Conservation (phyloP, 768 basidiomycete genomes). For the Agrocybe chaxingu region DNA sequence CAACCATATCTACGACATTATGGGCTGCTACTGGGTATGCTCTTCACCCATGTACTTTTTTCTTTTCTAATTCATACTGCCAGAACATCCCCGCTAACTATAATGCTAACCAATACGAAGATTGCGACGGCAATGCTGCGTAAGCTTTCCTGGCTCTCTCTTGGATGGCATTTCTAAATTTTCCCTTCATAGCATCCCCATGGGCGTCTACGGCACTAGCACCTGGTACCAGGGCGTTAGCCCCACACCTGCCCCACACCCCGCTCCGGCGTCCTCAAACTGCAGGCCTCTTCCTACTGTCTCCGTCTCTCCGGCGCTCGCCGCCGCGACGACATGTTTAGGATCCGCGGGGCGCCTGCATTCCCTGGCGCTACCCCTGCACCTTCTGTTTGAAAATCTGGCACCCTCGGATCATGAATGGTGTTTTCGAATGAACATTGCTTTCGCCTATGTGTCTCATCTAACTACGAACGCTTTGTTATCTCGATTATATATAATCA, state of each 20-base stretch:
- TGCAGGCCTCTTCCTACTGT: constrained; percentile 47
- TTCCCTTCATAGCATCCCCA: constrained; percentile 34
- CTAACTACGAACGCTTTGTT: too few species aligned
- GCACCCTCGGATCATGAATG: too few species aligned
- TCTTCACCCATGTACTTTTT: not conserved
- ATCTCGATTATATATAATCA: too few species aligned
- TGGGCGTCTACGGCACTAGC: constrained; percentile 72
- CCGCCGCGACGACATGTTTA: constrained; percentile 14
- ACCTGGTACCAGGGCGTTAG: constrained; percentile 65
- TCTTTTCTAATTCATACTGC: constrained; percentile 12
- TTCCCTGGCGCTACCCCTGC: constrained; percentile 20
- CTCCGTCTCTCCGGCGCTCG: constrained; percentile 23
- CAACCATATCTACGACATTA: constrained; percentile 76
- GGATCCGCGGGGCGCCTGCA: constrained; percentile 8
- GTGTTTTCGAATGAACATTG: not conserved
- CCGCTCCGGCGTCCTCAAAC: constrained; percentile 58
- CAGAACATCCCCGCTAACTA: constrained; percentile 78
- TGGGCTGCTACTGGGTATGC: constrained; percentile 54
- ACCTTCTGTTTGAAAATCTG: not conserved
- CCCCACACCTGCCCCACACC: constrained; percentile 56
- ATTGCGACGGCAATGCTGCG: constrained; percentile 61
- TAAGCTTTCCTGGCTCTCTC: constrained; percentile 18
- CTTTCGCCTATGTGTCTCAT: not conserved
- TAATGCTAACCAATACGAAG: constrained; percentile 55
- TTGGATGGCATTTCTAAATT: constrained; percentile 1